These are phyloP conservation scores for Penicillium sumatraense DNA, from an alignment of 2,329 filamentous ascomycete genomes.

Conservation along the genomic window DNA sequence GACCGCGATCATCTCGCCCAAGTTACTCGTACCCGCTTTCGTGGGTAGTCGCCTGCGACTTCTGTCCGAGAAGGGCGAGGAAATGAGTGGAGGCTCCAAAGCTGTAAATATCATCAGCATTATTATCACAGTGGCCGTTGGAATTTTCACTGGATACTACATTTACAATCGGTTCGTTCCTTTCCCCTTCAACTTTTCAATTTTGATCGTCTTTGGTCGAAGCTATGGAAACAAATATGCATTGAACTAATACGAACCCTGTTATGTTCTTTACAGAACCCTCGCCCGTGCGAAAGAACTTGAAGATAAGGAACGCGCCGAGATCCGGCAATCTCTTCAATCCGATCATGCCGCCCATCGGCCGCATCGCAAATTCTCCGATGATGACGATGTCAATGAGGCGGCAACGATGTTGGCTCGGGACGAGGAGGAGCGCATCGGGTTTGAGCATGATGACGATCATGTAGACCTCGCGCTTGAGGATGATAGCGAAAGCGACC, in stretches of 20 bases:
- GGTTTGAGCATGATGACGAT: conserved; percentile 49
- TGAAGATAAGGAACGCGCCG: conserved; percentile 51
- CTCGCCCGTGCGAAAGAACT: conserved; percentile 54
- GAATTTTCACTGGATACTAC: conserved; percentile 76
- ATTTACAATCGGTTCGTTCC: conserved; percentile 71
- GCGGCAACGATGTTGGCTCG: conserved; percentile 45
- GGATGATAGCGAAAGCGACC: conserved; percentile 47
- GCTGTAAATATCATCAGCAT: conserved; percentile 85
- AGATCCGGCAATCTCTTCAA: conserved; percentile 40
- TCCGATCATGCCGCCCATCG: conserved; percentile 41
- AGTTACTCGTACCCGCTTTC: conserved; percentile 89
- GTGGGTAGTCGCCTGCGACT: conserved; percentile 82
- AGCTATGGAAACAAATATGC: too few relatives aligned
- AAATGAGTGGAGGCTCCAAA: conserved; percentile 80
- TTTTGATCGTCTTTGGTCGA: not conserved
- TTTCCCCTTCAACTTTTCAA: not conserved
- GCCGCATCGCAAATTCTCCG: conserved; percentile 38
- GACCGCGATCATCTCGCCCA: conserved; percentile 80
- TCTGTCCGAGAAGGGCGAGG: conserved; percentile 79
- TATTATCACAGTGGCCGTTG: conserved; percentile 70
- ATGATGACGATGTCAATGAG: conserved; percentile 46
- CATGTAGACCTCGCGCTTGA: conserved; percentile 49
- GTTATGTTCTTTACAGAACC: conserved; percentile 42
- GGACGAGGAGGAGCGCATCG: conserved; percentile 50
- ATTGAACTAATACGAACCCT: conserved; percentile 7